Base-by-base conservation (phyloP, 257 asterid genomes). In the Sherardia arvensis region DNA sequence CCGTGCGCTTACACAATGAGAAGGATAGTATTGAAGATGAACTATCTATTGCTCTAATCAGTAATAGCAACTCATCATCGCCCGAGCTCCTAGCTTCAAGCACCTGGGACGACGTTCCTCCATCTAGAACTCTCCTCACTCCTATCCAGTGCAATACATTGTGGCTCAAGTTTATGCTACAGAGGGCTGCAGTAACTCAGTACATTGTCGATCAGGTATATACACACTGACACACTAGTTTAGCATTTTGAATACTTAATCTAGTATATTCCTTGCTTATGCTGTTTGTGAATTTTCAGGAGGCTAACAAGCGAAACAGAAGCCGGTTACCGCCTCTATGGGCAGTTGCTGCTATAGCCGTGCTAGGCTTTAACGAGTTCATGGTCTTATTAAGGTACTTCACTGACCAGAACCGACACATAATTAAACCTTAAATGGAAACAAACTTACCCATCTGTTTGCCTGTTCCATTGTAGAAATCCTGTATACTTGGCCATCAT, bases 321-420 rank as follows among this genome's bases (percentile, higher is more conserved):
- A 90, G 82, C 80, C 87, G 95, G 96, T 73, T 85, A 63, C 96
- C 99, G 58, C 97, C 97, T 70, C 94, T 96, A 62, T 87, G 97
- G 95, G 94, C 95, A 61, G 81, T 90, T 22, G 68, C 72, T 53
- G 97, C 97, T 49, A 59, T 93, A 71, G 70, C 83, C 69, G 66
- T 93, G 69, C 80, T 93, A 77, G 97, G 95, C 32, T 90, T 93
- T 73, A 90, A 93, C 73, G 94, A 93, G 71, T 87, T 93, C 69
- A 93, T 93, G 97, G 81, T 97, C 67, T 85, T 90, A 58, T 80
- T 93, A 69, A 90, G 99, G 95, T 93, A 74, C 49, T 33, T 62
- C 21, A 28, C 60, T 25, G n/a, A 20, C 21, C 7, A 49, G 45
- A 8, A 5, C 51, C 28, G 57, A 47, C 67, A 29, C 32, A 22